Base-by-base conservation (phyloP, 495 filamentous ascomycete genomes). In the Clavariopsis aquatica region DNA sequence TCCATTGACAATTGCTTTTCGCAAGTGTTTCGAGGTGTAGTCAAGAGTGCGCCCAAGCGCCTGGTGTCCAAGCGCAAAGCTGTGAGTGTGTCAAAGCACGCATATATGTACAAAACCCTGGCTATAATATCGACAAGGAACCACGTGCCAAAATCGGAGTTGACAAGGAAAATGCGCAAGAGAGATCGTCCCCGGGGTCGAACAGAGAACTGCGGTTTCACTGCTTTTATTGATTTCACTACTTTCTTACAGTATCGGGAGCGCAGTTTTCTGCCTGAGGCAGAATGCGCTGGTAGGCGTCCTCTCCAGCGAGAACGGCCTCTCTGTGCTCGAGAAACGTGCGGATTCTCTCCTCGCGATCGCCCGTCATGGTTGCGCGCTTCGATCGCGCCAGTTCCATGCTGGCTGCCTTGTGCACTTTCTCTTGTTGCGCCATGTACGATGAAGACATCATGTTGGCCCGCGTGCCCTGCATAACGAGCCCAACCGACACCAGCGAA, bases 391-490 rank as follows among this genome's bases (percentile, higher is more conserved):
- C 79, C 68, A 96, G 71, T 31, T 87, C 83, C 51, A 83, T 80
- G 68, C 81, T 83, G 45, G 89, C 85, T 62, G 84, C 78, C 36
- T 79, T 80, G 66, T 90, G 87, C 27, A 85, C 69, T 60, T 84
- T 75, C 64, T 87, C 87, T 34, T 82, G 76, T 62, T 83, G 82
- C 59, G 91, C 82, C 52, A 91, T 71, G 58, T 88, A 76, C 20
- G 76, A 81, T 22, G 75, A 73, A 19, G 84, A 81, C 56, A 84
- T 74, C 27, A 80, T 76, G n/a, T 77, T 82, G 12, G 89, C 86
- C 69, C 88, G 80, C 0, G 85, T 85, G 1, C 84, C 85, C 67
- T 94, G 89, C 22, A 83, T 80, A 46, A 89, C 80, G 17, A 82
- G 81, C 0, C 89, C 92, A 13, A 93, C 68, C 5, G 86, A 70